Evolutionary conservation across 2,329 filamentous ascomycete genomes (phyloP).

Genomic region (Botrytis fabae): DNA sequence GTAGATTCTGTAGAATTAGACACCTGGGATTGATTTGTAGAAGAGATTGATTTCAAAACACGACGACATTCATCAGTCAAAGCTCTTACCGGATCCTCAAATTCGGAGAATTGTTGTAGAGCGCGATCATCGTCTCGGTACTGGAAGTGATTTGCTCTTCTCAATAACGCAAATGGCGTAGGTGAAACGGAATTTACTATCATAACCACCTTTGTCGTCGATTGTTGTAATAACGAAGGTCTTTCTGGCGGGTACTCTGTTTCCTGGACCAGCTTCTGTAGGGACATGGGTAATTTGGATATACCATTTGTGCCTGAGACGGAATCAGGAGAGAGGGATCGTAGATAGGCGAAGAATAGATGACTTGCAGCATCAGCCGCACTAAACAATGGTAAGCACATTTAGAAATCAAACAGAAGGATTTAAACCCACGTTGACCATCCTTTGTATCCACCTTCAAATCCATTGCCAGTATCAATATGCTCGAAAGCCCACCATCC

Average conservation of each 20-base stretch:
- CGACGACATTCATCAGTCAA: slow-evolving; percentile 92
- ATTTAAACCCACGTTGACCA: slow-evolving; percentile 69
- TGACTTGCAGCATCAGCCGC: slow-evolving; percentile 95
- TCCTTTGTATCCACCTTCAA: slow-evolving; percentile 88
- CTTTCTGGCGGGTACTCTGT: slow-evolving; percentile 90
- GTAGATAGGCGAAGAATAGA: slow-evolving; percentile 94
- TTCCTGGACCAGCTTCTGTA: slow-evolving; percentile 86
- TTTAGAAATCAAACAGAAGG: neutral
- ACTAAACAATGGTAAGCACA: slow-evolving; percentile 47
- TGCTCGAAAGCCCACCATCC: slow-evolving; percentile 99
- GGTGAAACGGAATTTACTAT: slow-evolving; percentile 94
- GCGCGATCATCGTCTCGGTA: slow-evolving; percentile 86
- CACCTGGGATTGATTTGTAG: slow-evolving; percentile 80
- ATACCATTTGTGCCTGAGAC: slow-evolving; percentile 72
- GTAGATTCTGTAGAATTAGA: slow-evolving; percentile 71
- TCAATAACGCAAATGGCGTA: slow-evolving; percentile 86
- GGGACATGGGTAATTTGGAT: slow-evolving; percentile 80
- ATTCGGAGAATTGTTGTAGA: slow-evolving; percentile 83
- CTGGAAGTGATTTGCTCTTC: slow-evolving; percentile 91
- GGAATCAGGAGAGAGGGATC: slow-evolving; percentile 81
- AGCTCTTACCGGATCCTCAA: slow-evolving; percentile 83
- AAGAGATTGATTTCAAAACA: slow-evolving; percentile 85
- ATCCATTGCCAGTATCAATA: slow-evolving; percentile 81
- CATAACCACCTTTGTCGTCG: slow-evolving; percentile 91
- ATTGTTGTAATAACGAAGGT: slow-evolving; percentile 73